Base-by-base conservation (phyloP, 805 yeast genomes). In the Hyphopichia homilentoma region DNA sequence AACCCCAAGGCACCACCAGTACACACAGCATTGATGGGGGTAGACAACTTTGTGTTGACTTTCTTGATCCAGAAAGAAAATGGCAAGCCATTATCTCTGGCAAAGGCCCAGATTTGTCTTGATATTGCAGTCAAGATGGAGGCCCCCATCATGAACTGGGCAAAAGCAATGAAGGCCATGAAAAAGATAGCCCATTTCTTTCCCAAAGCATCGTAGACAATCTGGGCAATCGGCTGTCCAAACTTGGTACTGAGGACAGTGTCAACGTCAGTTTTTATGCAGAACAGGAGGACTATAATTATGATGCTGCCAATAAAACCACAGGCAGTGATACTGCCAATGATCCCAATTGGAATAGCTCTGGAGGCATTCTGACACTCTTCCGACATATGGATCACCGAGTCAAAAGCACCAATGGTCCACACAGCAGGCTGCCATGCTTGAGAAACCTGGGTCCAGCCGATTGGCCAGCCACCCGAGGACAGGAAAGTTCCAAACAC, bases 1-100 rank as follows among this genome's bases (percentile, higher is more conserved):
- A 75, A 49, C n/a, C 73, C 64, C 5, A 77, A 50, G n/a, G 51
- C 32, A 9, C 78, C 73, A 14, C 75, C 77, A 45, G 75, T 74
- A 16, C 68, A 51, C 26, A 80, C 73, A 2, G 89, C 87, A 44
- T 79, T 68, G 17, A 79, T 54, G 11, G 93, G 90, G 18, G 79
- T 83, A n/a, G 27, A 83, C 84, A 27, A 61, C 71, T 43, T 79
- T 76, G 40, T 82, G 68, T 47, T 62, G 62, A 43, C 49, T 51
- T n/a, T n/a, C n/a, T n/a, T n/a, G n/a, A n/a, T n/a, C n/a, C n/a
- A n/a, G 25, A 65, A 56, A 9, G 81, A 68, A 40, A 79, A 61
- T 6, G 89, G 89, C 35, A 82, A 65, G 11, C 87, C 88, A 45
- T 80, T 79, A 52, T 82, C 90, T 60, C 90, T 73, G 25, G 85